phyloP scores from a whole-genome alignment of 768 basidiomycete species.

The Termitomyces sp. region DNA sequence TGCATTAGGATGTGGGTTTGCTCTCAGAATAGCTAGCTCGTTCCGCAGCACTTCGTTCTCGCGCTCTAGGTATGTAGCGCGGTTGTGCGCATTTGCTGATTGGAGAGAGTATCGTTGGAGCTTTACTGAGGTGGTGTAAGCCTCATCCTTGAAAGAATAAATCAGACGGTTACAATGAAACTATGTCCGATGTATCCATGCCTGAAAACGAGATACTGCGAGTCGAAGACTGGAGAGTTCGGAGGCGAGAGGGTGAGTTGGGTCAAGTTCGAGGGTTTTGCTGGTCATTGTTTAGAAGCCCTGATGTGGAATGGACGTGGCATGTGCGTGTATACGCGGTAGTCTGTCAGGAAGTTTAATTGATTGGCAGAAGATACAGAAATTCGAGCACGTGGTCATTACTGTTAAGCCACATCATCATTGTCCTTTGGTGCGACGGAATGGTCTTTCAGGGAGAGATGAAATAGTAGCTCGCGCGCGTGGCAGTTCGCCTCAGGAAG shows the following conservation, averaged over 20 bases:
- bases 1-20: constrained; percentile 39
- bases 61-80: constrained; percentile 42
- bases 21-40: constrained; percentile 52
- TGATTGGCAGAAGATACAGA: neutral
- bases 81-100: constrained; percentile 40
- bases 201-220: constrained; percentile 48
- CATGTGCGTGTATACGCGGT: neutral
- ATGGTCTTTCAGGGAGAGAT: no score
- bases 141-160: constrained; percentile 51
- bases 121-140: constrained; percentile 57
- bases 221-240: constrained; percentile 41
- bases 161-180: constrained; percentile 9
- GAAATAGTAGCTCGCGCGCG: no score
- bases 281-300: neutral
- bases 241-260: constrained; percentile 38
- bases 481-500: no score
- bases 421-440: no score
- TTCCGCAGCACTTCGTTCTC: constrained; percentile 53
- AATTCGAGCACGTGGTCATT: neutral
- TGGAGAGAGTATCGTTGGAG: constrained; percentile 61
- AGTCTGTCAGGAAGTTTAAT: neutral
- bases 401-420: no score
- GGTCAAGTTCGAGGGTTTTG: constrained; percentile 11
- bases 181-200: constrained; percentile 16
- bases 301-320: neutral